Evolutionary conservation across 176 grass and related monocot species (phyloP).

Genomic region (Aegilops umbellulata): DNA sequence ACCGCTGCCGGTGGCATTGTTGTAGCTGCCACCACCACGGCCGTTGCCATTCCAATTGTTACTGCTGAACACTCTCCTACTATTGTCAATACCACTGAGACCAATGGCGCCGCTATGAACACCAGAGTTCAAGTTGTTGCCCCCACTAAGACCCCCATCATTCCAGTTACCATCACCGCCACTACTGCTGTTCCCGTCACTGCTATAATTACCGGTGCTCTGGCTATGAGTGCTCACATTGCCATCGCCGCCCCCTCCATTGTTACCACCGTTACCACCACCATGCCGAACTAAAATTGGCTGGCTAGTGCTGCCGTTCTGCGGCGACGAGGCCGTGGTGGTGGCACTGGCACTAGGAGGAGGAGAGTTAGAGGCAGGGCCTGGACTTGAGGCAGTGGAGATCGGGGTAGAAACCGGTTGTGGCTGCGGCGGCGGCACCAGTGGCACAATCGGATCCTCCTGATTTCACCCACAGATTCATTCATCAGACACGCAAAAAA

Average conservation of each 20-base stretch:
- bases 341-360: neutral
- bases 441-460: slow-evolving; percentile 41
- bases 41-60: slow-evolving; percentile 28
- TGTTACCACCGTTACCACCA: slow-evolving; percentile 2
- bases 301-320: slow-evolving; percentile 23
- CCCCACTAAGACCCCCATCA: neutral
- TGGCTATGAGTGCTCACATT: slow-evolving; percentile 2
- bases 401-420: slow-evolving; percentile 30
- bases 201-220: slow-evolving; percentile 18
- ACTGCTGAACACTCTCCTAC: neutral
- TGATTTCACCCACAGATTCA: slow-evolving; percentile 37
- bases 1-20: slow-evolving; percentile 7
- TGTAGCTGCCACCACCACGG: slow-evolving; percentile 14
- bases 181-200: slow-evolving; percentile 31
- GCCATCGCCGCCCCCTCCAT: neutral
- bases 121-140: neutral
- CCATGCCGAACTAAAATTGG: slow-evolving; percentile 23
- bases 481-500: slow-evolving; percentile 16
- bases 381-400: slow-evolving; percentile 27
- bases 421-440: neutral
- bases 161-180: slow-evolving; percentile 36
- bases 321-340: neutral
- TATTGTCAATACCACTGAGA: slow-evolving; percentile 1
- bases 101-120: no score
- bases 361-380: slow-evolving; percentile 31